Conservation (phyloP, 2,329 filamentous ascomycete genomes). For the Gaeumannomyces sp. region DNA sequence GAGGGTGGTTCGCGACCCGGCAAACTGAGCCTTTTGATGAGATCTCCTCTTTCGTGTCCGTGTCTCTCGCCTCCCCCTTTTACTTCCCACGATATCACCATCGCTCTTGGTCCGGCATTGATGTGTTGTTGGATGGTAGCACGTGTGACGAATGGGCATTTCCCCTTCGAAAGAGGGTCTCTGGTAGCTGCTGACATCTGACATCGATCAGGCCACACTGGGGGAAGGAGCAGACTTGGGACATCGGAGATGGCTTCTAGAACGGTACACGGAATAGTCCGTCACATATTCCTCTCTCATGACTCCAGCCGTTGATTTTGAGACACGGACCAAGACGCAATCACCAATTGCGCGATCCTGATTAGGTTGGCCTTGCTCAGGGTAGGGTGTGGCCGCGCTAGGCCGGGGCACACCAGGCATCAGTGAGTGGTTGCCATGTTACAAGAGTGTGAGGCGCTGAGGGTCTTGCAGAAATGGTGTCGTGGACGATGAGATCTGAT, state of each 20-base stretch:
- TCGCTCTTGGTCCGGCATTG: neutral
- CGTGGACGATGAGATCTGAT: neutral
- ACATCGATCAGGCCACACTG: neutral
- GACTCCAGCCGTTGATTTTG: neutral
- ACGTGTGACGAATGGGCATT: neutral
- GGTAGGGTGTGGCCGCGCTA: neutral
- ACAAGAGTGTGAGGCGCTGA: neutral
- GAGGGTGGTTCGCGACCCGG: neutral
- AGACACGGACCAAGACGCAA: neutral
- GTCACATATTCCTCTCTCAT: neutral
- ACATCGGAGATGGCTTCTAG: neutral
- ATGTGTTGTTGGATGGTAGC: neutral
- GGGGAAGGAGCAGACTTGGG: neutral
- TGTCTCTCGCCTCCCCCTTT: neutral
- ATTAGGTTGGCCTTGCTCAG: too few relatives aligned
- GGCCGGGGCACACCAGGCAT: neutral
- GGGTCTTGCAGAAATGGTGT: neutral
- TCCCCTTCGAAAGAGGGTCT: too few relatives aligned
- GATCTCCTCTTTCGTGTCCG: too few relatives aligned
- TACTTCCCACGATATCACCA: neutral
- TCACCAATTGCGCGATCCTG: too few relatives aligned
- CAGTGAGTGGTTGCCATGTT: neutral
- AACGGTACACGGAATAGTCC: neutral
- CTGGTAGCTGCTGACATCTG: neutral
- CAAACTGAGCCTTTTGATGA: neutral